Evolutionary conservation across 1,139 yeast genomes (phyloP).

Genomic region (Nakaseomyces bracarensis): DNA sequence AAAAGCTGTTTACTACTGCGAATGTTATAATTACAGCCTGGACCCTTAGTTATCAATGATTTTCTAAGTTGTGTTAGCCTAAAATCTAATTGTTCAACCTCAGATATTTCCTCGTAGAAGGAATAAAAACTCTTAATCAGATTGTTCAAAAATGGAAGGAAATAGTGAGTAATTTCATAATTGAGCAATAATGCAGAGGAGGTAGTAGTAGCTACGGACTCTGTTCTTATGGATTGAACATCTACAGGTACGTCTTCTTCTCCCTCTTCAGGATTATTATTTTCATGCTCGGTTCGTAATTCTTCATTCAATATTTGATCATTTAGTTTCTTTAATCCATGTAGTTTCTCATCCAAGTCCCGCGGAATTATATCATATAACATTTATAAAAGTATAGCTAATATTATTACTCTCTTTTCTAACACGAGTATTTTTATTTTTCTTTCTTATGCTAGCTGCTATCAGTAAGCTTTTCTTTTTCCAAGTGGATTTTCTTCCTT

Average conservation of each 20-base stretch:
- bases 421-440: too few relatives aligned
- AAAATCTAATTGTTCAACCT: constrained; percentile 2
- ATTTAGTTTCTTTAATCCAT: neutral
- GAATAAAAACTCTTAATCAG: constrained; percentile 4
- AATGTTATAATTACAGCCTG: neutral
- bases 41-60: neutral
- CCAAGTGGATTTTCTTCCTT: too few relatives aligned
- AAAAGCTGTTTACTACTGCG: neutral
- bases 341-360: neutral
- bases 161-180: neutral
- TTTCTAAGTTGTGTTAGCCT: neutral
- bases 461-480: neutral
- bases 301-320: neutral
- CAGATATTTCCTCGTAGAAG: neutral
- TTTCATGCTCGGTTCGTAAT: neutral
- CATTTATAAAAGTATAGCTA: neutral
- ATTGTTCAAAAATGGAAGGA: constrained; percentile 2
- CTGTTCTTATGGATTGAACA: neutral
- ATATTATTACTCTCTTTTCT: too few relatives aligned
- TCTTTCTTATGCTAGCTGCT: neutral
- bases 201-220: constrained; percentile 4
- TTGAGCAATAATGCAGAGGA: neutral
- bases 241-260: neutral
- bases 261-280: neutral
- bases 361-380: neutral